phyloP scores from a whole-genome alignment of 768 basidiomycete genomes.

The Gyrodon lividus region DNA sequence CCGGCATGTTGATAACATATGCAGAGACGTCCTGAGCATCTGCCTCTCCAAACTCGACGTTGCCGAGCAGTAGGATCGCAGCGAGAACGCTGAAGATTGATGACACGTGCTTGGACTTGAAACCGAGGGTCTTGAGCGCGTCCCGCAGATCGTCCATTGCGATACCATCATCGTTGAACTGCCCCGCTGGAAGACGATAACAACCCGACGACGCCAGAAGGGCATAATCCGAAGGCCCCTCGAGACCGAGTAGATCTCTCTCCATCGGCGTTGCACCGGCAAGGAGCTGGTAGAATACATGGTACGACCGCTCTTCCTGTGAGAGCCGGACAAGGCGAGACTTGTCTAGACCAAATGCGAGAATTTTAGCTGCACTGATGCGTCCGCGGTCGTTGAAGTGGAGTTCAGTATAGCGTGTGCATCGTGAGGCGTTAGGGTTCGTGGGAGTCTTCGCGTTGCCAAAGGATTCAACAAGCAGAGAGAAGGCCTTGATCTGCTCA shows the following conservation, averaged over 20 bases:
- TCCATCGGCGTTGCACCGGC: conserved; percentile 57
- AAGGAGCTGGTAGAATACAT: conserved; percentile 65
- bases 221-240: conserved; percentile 58
- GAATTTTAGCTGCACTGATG: conserved; percentile 54
- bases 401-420: conserved; percentile 58
- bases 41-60: conserved; percentile 56
- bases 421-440: conserved; percentile 64
- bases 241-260: conserved; percentile 50
- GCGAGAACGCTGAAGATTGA: conserved; percentile 54
- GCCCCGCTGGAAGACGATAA: conserved; percentile 63
- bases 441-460: conserved; percentile 63
- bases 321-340: conserved; percentile 50
- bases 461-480: conserved; percentile 59
- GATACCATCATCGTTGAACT: conserved; percentile 59
- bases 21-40: conserved; percentile 56
- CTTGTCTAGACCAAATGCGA: conserved; percentile 65
- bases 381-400: conserved; percentile 59
- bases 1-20: conserved; percentile 42
- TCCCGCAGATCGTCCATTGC: conserved; percentile 58
- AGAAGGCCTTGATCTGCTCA: conserved; percentile 55
- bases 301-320: conserved; percentile 63
- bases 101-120: conserved; percentile 57
- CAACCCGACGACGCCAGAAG: conserved; percentile 59
- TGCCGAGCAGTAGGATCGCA: conserved; percentile 56
- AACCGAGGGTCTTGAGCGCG: conserved; percentile 55